Conservation (phyloP, 257 asterid species). For the Fraxinus anomala region DNA sequence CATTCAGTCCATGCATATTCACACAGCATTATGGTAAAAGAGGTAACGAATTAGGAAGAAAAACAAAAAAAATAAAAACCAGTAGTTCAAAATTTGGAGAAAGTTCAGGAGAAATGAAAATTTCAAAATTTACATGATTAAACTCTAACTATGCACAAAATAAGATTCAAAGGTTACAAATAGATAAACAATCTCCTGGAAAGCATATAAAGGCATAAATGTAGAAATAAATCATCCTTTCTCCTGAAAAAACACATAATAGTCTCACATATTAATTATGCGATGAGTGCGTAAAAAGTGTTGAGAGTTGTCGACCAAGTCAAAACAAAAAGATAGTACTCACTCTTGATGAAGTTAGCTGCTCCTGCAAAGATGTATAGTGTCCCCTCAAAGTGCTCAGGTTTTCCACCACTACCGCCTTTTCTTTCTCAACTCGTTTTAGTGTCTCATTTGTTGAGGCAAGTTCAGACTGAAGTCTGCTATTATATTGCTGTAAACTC, state of each 20-base stretch:
- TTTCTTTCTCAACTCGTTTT: conserved; percentile 81
- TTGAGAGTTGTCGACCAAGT: neutral
- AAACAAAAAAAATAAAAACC: too few species aligned
- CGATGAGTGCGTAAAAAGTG: neutral
- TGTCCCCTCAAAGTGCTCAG: conserved; percentile 86
- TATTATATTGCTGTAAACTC: conserved; percentile 85
- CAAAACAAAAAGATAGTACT: conserved; percentile 18
- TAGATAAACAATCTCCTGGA: neutral
- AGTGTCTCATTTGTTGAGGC: conserved; percentile 61
- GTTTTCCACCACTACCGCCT: conserved; percentile 73
- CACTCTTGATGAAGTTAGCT: conserved; percentile 73
- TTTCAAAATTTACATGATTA: too few species aligned
- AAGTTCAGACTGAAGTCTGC: conserved; percentile 80
- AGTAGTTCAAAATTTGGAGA: too few species aligned
- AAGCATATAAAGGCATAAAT: neutral
- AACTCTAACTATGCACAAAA: neutral
- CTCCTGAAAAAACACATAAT: neutral
- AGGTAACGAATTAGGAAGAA: too few species aligned
- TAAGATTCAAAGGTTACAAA: too few species aligned
- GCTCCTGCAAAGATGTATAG: conserved; percentile 78
- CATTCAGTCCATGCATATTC: too few species aligned
- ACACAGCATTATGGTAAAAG: too few species aligned
- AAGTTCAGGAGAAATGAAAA: neutral
- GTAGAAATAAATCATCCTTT: neutral
- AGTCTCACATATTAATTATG: neutral